phyloP scores from a whole-genome alignment of 345 rosid genomes.

The Citrus inodora region DNA sequence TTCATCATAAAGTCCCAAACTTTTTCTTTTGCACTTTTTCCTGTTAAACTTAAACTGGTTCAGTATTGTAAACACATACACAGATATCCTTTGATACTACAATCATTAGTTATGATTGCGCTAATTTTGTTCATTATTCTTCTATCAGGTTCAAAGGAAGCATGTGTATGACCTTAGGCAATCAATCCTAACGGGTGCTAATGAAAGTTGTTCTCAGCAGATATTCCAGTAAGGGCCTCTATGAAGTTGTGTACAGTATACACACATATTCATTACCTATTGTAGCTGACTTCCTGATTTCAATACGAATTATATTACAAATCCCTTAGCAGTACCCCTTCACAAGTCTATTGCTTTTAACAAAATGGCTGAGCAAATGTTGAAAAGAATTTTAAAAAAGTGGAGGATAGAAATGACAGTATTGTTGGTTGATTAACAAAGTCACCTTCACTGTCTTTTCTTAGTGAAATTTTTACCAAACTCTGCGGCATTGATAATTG shows the following conservation, averaged over 20 bases:
- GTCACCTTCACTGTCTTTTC: neutral
- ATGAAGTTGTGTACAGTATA: neutral
- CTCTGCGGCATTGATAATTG: neutral
- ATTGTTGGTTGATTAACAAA: neutral
- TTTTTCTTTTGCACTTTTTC: neutral
- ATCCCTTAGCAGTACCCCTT: neutral
- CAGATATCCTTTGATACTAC: neutral
- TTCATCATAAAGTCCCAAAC: neutral
- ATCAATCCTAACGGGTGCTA: slow-evolving; percentile 71
- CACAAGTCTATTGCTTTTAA: neutral
- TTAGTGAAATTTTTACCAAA: neutral
- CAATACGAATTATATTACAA: neutral
- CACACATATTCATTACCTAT: neutral
- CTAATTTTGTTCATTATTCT: neutral
- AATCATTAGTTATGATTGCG: slow-evolving; percentile 6
- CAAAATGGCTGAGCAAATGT: neutral
- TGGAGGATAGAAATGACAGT: neutral
- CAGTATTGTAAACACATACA: neutral
- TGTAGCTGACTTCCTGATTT: neutral
- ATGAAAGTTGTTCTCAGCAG: slow-evolving; percentile 84
- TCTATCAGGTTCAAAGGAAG: slow-evolving; percentile 85
- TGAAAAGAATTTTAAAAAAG: neutral
- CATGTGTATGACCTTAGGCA: slow-evolving; percentile 92
- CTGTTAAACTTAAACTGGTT: neutral
- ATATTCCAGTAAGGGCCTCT: slow-evolving; percentile 62